These are phyloP conservation scores for Neopestalotiopsis sp. DNA, from an alignment of 2,329 filamentous ascomycete species.

Conservation along the genomic window DNA sequence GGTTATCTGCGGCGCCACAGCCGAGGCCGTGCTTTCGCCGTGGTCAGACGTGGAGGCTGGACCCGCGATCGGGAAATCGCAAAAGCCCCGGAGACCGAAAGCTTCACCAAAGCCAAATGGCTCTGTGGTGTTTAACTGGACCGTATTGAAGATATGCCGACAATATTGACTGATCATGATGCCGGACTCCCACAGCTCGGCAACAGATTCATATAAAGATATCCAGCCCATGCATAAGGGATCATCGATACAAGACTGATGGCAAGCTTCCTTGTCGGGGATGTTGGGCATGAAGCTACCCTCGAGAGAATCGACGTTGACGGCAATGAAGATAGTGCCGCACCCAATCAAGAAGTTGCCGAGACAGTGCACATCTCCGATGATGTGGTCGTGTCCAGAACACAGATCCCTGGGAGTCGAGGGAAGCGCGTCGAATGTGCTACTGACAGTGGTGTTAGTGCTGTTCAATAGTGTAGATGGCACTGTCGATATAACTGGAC, in stretches of 20 bases:
- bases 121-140: neutral
- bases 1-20: neutral
- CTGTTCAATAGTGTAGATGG: neutral
- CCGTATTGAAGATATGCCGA: neutral
- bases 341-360: neutral
- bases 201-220: neutral
- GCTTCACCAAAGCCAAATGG: neutral
- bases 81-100: neutral
- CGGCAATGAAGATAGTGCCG: neutral
- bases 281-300: neutral
- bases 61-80: neutral
- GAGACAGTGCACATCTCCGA: neutral
- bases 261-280: neutral
- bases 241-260: neutral
- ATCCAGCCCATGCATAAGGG: neutral
- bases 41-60: neutral
- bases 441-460: neutral
- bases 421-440: neutral
- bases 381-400: neutral
- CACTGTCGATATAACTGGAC: neutral
- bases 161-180: neutral
- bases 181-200: neutral
- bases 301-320: neutral
- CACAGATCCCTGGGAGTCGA: neutral
- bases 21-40: neutral